phyloP scores from a whole-genome alignment of 169 alveolate species.

The Babesia bovis region DNA sequence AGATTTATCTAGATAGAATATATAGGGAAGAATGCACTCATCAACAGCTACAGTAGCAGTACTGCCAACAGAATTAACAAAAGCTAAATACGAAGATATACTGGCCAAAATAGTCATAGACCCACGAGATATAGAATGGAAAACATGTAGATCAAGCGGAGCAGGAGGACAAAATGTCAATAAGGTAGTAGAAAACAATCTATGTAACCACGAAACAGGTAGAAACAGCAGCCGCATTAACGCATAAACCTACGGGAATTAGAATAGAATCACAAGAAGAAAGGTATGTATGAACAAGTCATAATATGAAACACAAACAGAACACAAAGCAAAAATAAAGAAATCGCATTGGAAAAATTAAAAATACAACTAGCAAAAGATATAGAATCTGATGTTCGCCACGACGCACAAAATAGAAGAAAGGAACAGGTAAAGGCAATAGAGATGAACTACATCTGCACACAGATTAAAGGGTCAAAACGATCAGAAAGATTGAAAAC shows the following conservation, averaged over 20 bases:
- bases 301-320: neutral
- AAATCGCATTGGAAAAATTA: conserved; percentile 53
- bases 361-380: conserved; percentile 36
- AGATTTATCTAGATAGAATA: neutral
- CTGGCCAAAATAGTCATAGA: conserved; percentile 47
- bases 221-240: conserved; percentile 59
- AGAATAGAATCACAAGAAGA: conserved; percentile 57
- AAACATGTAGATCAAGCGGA: conserved; percentile 77
- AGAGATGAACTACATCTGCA: neutral
- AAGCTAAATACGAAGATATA: conserved; percentile 17
- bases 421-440: conserved; percentile 29
- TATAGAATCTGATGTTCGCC: conserved; percentile 27
- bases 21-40: conserved; percentile 74
- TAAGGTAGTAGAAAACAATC: conserved; percentile 52
- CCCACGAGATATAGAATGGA: conserved; percentile 71
- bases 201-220: conserved; percentile 19
- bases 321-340: conserved; percentile 61
- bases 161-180: conserved; percentile 82
- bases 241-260: conserved; percentile 65
- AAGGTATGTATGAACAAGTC: conserved; percentile 13
- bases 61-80: conserved; percentile 55
- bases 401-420: conserved; percentile 53
- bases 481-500: conserved; percentile 61
- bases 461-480: conserved; percentile 49
- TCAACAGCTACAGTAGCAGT: conserved; percentile 82